Evolutionary conservation across 768 basidiomycete species (phyloP).

Genomic region (Lentinula guzmanii): DNA sequence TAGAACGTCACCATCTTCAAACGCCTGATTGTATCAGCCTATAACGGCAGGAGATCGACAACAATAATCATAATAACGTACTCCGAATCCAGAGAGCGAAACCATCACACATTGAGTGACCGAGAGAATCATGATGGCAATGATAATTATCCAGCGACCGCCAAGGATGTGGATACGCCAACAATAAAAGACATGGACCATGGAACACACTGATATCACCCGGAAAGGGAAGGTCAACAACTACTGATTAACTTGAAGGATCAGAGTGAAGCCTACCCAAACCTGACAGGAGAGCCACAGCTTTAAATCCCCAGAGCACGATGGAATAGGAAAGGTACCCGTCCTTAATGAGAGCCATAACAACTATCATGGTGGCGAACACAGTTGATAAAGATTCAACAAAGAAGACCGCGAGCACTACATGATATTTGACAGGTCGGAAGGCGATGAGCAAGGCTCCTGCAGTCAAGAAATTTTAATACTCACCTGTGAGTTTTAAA

Average conservation of each 20-base stretch:
- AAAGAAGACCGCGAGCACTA: conserved; percentile 12
- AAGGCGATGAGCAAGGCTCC: background rate
- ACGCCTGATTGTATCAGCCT: background rate
- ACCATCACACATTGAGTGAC: conserved; percentile 8
- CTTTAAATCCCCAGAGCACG: conserved; percentile 11
- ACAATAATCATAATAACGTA: background rate
- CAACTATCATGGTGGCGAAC: conserved; percentile 15
- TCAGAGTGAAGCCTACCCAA: conserved; percentile 10
- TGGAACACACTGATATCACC: conserved; percentile 6
- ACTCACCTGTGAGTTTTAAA: conserved; percentile 1
- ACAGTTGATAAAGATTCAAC: conserved; percentile 15
- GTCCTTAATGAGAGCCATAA: conserved; percentile 12
- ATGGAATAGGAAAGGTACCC: conserved; percentile 14
- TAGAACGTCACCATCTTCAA: background rate
- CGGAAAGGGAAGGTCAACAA: background rate
- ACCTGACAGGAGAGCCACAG: conserved; percentile 13
- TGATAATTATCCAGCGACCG: background rate
- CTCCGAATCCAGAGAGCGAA: conserved; percentile 6
- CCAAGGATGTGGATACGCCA: conserved; percentile 18
- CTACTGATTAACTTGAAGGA: background rate
- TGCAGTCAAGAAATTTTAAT: background rate
- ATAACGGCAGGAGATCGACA: background rate
- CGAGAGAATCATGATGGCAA: conserved; percentile 9
- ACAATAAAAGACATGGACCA: conserved; percentile 12
- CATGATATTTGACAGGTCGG: background rate